A percentile compares a stretch with the other conserved stretches of the same genome.
Conservation (phyloP, 164 flowering plant species). For the Dillenia turbinata region DNA sequence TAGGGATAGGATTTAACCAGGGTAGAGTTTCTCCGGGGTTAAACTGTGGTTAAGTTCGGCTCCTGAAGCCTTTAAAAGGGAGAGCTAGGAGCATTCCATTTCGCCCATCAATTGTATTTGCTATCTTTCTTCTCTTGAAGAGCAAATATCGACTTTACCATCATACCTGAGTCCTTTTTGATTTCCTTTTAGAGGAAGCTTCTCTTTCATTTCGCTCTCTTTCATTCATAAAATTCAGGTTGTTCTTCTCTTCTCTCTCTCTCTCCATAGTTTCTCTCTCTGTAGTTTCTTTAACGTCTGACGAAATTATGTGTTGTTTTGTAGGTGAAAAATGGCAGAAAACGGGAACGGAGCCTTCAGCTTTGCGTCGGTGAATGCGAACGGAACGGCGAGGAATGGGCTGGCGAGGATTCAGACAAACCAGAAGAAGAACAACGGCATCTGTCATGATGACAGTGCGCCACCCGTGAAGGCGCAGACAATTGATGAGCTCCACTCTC, state of each 20-base stretch:
- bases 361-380: slow-evolving; percentile 7
- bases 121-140: background rate
- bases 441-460: slow-evolving; percentile 62
- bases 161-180: slow-evolving; percentile 5
- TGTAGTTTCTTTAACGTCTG: too few relatives aligned
- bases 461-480: slow-evolving; percentile 72
- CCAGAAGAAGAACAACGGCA: slow-evolving; percentile 28
- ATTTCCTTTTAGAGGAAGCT: background rate
- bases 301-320: background rate
- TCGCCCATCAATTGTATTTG: background rate
- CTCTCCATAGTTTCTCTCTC: too few relatives aligned
- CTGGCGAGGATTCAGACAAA: slow-evolving; percentile 41
- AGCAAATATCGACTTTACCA: too few relatives aligned
- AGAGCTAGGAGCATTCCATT: background rate
- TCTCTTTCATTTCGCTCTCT: background rate
- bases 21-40: slow-evolving; percentile 12
- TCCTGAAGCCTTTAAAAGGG: slow-evolving; percentile 15
- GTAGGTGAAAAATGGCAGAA: slow-evolving; percentile 30
- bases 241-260: too few relatives aligned
- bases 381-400: slow-evolving; percentile 27
- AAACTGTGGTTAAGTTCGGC: slow-evolving; percentile 11
- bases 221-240: background rate
- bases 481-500: slow-evolving; percentile 75
- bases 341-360: slow-evolving; percentile 37
- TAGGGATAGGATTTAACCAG: slow-evolving; percentile 22